Evolutionary conservation across 345 rosid genomes (phyloP).

Genomic region (Rhodamnia rubescens): DNA sequence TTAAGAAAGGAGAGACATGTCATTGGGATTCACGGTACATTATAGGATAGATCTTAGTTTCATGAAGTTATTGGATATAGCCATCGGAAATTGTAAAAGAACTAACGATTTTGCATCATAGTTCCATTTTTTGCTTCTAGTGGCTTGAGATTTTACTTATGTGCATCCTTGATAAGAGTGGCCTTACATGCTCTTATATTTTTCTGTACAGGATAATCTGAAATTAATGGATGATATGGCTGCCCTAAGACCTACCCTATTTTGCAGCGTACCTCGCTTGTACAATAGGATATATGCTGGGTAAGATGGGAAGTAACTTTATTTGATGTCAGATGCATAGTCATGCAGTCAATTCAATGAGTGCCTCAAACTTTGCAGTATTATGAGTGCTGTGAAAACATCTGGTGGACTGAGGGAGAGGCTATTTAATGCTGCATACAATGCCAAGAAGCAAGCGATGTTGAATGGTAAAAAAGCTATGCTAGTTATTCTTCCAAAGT

Average conservation of each 20-base stretch:
- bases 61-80: not conserved
- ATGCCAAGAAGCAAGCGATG: constrained; percentile 88
- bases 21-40: not conserved
- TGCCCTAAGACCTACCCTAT: constrained; percentile 81
- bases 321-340: not conserved
- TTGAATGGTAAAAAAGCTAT: constrained; percentile 49
- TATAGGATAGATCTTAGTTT: not conserved
- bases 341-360: constrained; percentile 5
- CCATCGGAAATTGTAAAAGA: not conserved
- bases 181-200: not conserved
- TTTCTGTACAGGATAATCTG: constrained; percentile 65
- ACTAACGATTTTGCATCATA: not conserved
- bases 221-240: constrained; percentile 88
- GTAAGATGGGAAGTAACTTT: constrained; percentile 19
- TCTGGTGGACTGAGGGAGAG: constrained; percentile 79
- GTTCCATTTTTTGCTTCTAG: not conserved
- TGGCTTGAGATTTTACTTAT: not conserved
- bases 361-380: constrained; percentile 34
- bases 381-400: constrained; percentile 67
- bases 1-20: not conserved
- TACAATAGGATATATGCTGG: constrained; percentile 88
- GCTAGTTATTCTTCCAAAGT: not conserved
- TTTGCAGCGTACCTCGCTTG: constrained; percentile 93
- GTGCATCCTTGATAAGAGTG: not conserved
- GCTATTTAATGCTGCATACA: constrained; percentile 87